Evolutionary conservation across 106 monocot species (phyloP).

Genomic region (Apostasia shenzhenica): DNA sequence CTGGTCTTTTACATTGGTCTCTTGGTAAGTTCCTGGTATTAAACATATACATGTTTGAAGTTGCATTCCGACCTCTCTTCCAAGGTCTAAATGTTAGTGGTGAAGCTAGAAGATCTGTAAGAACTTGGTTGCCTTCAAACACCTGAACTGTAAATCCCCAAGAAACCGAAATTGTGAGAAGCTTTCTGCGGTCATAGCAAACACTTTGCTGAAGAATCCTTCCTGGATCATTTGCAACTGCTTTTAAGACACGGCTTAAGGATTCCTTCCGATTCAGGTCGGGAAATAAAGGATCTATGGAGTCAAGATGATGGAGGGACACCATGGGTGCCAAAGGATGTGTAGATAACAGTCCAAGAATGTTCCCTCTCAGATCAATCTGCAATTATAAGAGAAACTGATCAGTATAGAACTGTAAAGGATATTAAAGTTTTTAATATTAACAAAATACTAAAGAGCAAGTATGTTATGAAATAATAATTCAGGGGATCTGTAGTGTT

Average conservation of each 20-base stretch:
- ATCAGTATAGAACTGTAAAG: neutral
- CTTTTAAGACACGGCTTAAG: constrained; percentile 44
- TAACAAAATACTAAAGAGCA: too few species aligned
- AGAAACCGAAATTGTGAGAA: constrained; percentile 52
- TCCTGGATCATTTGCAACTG: constrained; percentile 39
- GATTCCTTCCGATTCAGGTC: constrained; percentile 33
- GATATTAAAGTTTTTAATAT: neutral
- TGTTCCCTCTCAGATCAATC: constrained; percentile 75
- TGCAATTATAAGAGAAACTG: constrained; percentile 8
- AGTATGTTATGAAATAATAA: too few species aligned
- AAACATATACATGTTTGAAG: constrained; percentile 49
- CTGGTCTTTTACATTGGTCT: constrained; percentile 65
- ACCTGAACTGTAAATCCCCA: constrained; percentile 85
- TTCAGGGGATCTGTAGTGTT: too few species aligned
- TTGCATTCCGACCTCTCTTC: constrained; percentile 29
- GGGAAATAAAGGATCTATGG: constrained; percentile 62
- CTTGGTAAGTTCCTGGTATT: constrained; percentile 46
- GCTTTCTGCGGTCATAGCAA: constrained; percentile 48
- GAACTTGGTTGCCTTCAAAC: constrained; percentile 54
- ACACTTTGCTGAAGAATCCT: constrained; percentile 67
- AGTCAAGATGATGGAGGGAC: constrained; percentile 83
- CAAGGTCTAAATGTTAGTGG: constrained; percentile 66
- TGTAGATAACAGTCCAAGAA: constrained; percentile 59
- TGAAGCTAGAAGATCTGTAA: constrained; percentile 53
- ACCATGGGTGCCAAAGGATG: constrained; percentile 67